Evolutionary conservation across 1,284 basidiomycete species (phyloP).

Genomic region (Heterobasidion occidentale): DNA sequence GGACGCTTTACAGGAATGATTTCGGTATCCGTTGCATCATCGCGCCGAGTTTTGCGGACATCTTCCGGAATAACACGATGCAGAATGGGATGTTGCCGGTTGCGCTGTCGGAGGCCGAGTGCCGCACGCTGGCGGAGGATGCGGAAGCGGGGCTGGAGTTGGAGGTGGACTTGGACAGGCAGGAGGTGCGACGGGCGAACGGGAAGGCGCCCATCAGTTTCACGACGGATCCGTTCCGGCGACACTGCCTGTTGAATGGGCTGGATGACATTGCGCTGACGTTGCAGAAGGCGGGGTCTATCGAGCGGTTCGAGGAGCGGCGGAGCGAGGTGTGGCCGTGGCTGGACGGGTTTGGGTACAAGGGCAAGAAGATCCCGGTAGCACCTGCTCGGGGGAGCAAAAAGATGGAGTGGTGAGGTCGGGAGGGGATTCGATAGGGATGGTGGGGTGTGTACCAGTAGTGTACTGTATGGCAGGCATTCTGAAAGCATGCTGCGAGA

Average conservation of each 20-base stretch:
- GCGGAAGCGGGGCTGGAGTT: conserved; percentile 76
- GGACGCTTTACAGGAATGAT: conserved; percentile 58
- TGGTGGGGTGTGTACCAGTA: background rate
- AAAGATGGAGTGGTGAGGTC: conserved; percentile 72
- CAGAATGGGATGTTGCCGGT: conserved; percentile 96
- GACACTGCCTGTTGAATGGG: conserved; percentile 89
- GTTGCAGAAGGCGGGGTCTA: conserved; percentile 65
- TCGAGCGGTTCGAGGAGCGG: conserved; percentile 72
- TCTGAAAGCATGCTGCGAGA: background rate
- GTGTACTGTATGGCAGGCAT: background rate
- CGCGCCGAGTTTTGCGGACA: conserved; percentile 92
- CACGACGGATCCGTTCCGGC: conserved; percentile 79
- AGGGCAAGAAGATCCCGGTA: conserved; percentile 66
- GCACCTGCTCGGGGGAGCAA: conserved; percentile 34
- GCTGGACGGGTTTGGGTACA: conserved; percentile 90
- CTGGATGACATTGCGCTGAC: conserved; percentile 93
- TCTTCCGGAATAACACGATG: conserved; percentile 90
- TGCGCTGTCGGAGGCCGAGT: conserved; percentile 69
- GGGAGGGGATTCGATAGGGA: background rate
- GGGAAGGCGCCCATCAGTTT: conserved; percentile 73
- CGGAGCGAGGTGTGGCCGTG: conserved; percentile 81
- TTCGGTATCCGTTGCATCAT: conserved; percentile 93
- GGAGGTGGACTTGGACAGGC: conserved; percentile 86
- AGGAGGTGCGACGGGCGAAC: conserved; percentile 73
- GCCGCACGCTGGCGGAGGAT: conserved; percentile 71